These are phyloP conservation scores for Vigna angularis DNA, from an alignment of 306 rosid species.

Conservation along the genomic window DNA sequence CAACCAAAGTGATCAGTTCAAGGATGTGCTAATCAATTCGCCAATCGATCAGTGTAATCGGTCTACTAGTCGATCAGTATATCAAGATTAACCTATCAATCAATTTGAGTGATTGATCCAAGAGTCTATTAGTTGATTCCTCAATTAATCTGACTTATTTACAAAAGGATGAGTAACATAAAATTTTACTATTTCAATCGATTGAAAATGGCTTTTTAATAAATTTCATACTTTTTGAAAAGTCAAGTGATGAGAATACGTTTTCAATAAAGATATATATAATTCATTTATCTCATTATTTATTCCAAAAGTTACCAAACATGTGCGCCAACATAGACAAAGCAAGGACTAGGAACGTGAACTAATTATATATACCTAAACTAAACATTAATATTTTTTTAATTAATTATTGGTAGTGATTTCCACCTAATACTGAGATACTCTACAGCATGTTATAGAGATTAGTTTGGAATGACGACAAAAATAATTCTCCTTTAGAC, in stretches of 20 bases:
- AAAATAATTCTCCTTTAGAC: neutral
- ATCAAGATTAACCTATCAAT: too few relatives aligned
- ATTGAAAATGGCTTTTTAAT: neutral
- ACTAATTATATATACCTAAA: conserved; percentile 15
- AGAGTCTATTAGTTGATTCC: accelerated
- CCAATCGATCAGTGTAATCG: too few relatives aligned
- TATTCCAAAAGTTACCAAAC: neutral
- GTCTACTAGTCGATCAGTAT: too few relatives aligned
- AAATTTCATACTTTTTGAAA: neutral
- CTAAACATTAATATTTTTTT: conserved; percentile 1
- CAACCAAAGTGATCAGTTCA: too few relatives aligned
- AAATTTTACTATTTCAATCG: neutral
- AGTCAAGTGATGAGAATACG: neutral
- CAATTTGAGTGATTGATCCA: too few relatives aligned
- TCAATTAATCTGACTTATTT: too few relatives aligned
- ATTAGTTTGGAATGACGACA: conserved; percentile 15
- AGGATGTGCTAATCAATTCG: too few relatives aligned
- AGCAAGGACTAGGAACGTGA: neutral
- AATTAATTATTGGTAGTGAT: conserved; percentile 8
- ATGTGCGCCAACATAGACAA: conserved; percentile 22
- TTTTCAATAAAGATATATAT: too few relatives aligned
- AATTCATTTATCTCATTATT: neutral
- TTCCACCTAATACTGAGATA: conserved; percentile 37
- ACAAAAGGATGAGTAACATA: accelerated
- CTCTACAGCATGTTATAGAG: neutral